These are phyloP conservation scores for Rhinocladiella similis DNA, from an alignment of 2,329 filamentous ascomycete species.

Conservation along the genomic window DNA sequence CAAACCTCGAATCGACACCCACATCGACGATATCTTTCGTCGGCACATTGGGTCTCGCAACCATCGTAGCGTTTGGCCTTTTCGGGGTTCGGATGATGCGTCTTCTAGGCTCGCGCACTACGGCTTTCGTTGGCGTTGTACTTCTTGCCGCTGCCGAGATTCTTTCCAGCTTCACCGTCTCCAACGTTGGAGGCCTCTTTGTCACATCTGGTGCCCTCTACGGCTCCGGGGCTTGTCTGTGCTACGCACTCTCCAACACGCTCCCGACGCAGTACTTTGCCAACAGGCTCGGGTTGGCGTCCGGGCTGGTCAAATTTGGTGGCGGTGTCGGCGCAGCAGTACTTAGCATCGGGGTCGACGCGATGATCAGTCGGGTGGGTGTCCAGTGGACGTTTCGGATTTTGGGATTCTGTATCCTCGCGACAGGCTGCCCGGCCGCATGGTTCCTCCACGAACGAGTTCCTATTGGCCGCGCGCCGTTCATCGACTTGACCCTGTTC, in stretches of 20 bases:
- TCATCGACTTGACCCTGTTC: conserved; percentile 58
- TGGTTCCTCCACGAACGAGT: conserved; percentile 54
- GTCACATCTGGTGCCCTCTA: conserved; percentile 49
- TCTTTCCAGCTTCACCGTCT: conserved; percentile 48
- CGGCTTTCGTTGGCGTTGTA: conserved; percentile 51
- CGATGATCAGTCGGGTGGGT: conserved; percentile 48
- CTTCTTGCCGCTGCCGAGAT: conserved; percentile 52
- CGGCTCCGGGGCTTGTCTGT: conserved; percentile 45
- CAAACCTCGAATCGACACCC: conserved; percentile 43
- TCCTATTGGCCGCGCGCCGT: conserved; percentile 38
- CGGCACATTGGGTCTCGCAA: conserved; percentile 53
- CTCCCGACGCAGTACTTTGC: conserved; percentile 58
- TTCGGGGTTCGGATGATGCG: conserved; percentile 54
- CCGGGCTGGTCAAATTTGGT: conserved; percentile 55
- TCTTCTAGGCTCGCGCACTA: conserved; percentile 49
- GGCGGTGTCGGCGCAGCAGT: conserved; percentile 59
- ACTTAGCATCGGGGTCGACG: conserved; percentile 53
- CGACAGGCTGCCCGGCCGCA: conserved; percentile 57
- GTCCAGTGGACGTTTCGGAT: conserved; percentile 55
- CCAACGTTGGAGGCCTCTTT: conserved; percentile 51
- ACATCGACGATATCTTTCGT: conserved; percentile 60
- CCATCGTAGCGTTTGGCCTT: conserved; percentile 55
- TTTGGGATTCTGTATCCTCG: conserved; percentile 53
- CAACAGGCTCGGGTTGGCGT: conserved; percentile 55
- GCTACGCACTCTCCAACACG: conserved; percentile 51